A percentile compares a stretch with the other conserved stretches of the same genome.
These are phyloP conservation scores for Turnera subulata DNA, from an alignment of 345 rosid species.

Conservation along the genomic window DNA sequence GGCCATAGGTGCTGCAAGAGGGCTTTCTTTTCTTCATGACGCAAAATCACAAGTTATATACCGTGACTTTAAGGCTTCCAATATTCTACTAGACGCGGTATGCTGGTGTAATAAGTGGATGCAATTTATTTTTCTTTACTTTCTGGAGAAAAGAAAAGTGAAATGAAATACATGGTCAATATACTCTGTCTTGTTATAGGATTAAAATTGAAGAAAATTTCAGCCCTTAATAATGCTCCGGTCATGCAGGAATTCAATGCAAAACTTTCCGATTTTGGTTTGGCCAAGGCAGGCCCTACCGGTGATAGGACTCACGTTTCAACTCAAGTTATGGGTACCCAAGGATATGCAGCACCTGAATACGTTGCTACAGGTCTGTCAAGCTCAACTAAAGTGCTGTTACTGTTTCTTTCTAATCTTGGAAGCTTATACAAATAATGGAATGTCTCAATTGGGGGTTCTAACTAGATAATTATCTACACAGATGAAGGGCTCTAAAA, in stretches of 20 bases:
- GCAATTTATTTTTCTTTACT: background rate
- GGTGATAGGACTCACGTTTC: conserved; percentile 97
- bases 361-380: conserved; percentile 90
- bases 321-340: conserved; percentile 97
- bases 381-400: background rate
- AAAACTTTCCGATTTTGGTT: conserved; percentile 88
- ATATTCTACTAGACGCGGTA: conserved; percentile 86
- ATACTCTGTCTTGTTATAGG: too few species aligned
- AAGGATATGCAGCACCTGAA: conserved; percentile 96
- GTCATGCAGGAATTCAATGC: conserved; percentile 75
- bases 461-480: too few species aligned
- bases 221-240: conserved; percentile 7
- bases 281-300: conserved; percentile 98
- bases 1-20: conserved; percentile 86
- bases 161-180: too few species aligned
- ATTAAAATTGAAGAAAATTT: too few species aligned
- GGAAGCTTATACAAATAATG: background rate
- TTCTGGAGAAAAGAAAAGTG: too few species aligned
- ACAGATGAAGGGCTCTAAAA: background rate
- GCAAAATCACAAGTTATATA: conserved; percentile 87
- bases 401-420: conserved; percentile 2
- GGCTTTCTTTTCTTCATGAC: conserved; percentile 87
- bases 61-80: conserved; percentile 90
- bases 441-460: too few species aligned
- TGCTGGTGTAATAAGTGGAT: conserved; percentile 4